Evolutionary conservation across 495 filamentous ascomycete species (phyloP), one percentile per base, ranked within the genome.

Genomic region (Penicillium ochrochloron): DNA sequence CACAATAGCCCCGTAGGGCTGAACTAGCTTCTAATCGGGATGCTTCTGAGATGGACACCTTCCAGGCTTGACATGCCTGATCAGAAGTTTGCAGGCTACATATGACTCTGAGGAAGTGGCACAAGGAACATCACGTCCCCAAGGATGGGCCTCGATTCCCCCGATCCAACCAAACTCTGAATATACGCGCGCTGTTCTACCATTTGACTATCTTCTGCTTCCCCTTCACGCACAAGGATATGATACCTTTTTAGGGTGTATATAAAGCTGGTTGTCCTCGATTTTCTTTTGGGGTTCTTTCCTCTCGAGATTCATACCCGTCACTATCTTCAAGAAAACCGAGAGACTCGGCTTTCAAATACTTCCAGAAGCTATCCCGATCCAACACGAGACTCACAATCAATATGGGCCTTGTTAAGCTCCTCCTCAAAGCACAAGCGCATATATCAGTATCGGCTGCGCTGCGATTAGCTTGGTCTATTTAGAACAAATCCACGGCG

Each of bases 231-330:
- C 14, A 10, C 14, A 15, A 39, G 37, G 2, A 2, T 14, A 10
- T 15, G 17, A 10, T 14, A 39, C 10, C 11, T 8, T 4, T 1
- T 9, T 35, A 4, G 37, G 12, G 2, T 2, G 14, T 15, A 14
- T 39, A 39, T 39, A 39, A 39, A 39, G 34, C 37, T 15, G 11
- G 2, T 39, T 14, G 37, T 15, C n/a, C 14, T 2, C 10, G 5
- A 2, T 39, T 39, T 6, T 3, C 29, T 6, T 6, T 6, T 3
- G 29, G 29, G 29, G 1, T 11, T 39, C 37, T 15, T 39, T 3
- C 7, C 0, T 3, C 10, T 10, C 3, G n/a, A 11, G 2, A 15
- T 39, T 15, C 3, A 2, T 39, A 0, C 14, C 1, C 1, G 1
- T 14, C 5, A 39, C 14, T 1, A 15, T 15, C 37, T 2, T 39